Percentiles rank a stretch among this genome's conserved stretches.
Evolutionary conservation across 495 filamentous ascomycete genomes (phyloP).

Genomic region (Penicillium simplicissimum): DNA sequence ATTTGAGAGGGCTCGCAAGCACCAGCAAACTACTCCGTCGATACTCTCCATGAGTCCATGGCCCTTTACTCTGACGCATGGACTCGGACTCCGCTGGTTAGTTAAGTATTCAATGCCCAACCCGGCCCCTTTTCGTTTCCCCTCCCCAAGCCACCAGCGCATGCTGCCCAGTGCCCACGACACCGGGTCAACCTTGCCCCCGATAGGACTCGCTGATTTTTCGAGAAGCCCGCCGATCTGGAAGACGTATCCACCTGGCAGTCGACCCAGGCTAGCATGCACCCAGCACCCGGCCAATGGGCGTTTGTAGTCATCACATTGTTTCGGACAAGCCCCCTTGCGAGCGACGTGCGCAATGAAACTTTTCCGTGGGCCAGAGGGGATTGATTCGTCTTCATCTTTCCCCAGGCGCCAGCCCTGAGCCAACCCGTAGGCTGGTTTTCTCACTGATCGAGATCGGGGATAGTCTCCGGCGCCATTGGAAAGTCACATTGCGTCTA

Average conservation of each 20-base stretch:
- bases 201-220: conserved; percentile 8
- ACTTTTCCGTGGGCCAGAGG: neutral
- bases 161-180: conserved; percentile 4
- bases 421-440: neutral
- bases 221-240: conserved; percentile 16
- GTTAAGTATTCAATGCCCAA: neutral
- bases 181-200: neutral
- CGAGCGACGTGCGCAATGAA: conserved; percentile 13
- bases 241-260: conserved; percentile 10
- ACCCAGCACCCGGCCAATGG: conserved; percentile 11
- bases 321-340: conserved; percentile 15
- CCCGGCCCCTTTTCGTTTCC: neutral
- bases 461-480: neutral
- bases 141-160: neutral
- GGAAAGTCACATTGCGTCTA: conserved; percentile 1
- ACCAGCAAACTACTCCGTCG: neutral
- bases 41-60: neutral
- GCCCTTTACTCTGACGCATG: neutral
- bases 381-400: neutral
- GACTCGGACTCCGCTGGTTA: neutral
- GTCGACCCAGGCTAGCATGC: too few species aligned
- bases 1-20: neutral
- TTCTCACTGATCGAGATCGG: conserved; percentile 13
- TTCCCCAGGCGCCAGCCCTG: neutral
- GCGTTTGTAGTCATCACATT: conserved; percentile 7